Evolutionary conservation across 2,329 filamentous ascomycete genomes (phyloP).

Genomic region (Colletotrichum limetticola): DNA sequence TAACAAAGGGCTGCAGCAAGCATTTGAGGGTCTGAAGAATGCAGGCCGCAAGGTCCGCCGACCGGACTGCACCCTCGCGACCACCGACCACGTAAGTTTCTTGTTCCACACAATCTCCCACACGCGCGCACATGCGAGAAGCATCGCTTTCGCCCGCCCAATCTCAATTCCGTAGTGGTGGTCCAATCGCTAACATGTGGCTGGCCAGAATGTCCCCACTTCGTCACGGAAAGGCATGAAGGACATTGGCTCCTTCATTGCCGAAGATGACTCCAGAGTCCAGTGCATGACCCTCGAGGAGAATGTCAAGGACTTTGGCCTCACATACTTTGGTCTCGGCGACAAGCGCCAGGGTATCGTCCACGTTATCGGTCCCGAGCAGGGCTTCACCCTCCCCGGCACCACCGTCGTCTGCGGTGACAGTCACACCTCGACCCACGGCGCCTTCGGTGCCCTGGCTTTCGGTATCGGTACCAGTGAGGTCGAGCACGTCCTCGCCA

Average conservation of each 20-base stretch:
- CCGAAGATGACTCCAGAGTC: conserved; percentile 91
- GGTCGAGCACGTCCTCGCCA: conserved; percentile 97
- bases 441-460: conserved; percentile 92
- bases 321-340: conserved; percentile 96
- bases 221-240: conserved; percentile 91
- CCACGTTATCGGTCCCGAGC: conserved; percentile 97
- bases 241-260: conserved; percentile 92
- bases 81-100: conserved; percentile 88
- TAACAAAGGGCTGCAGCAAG: conserved; percentile 72
- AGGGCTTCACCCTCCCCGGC: conserved; percentile 96
- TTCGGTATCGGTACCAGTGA: conserved; percentile 98
- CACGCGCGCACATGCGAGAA: not conserved
- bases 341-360: conserved; percentile 99
- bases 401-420: conserved; percentile 98
- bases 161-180: not conserved
- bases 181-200: conserved; percentile 6
- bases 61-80: conserved; percentile 96
- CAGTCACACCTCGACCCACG: conserved; percentile 97
- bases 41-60: conserved; percentile 88
- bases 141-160: too few species aligned
- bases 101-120: not conserved
- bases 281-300: conserved; percentile 97
- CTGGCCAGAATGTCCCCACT: conserved; percentile 86
- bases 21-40: conserved; percentile 94
- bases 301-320: conserved; percentile 94